Percentiles rank a stretch among this genome's conserved stretches.
phyloP scores from a whole-genome alignment of 495 filamentous ascomycete genomes.

The Glonium stellatum region DNA sequence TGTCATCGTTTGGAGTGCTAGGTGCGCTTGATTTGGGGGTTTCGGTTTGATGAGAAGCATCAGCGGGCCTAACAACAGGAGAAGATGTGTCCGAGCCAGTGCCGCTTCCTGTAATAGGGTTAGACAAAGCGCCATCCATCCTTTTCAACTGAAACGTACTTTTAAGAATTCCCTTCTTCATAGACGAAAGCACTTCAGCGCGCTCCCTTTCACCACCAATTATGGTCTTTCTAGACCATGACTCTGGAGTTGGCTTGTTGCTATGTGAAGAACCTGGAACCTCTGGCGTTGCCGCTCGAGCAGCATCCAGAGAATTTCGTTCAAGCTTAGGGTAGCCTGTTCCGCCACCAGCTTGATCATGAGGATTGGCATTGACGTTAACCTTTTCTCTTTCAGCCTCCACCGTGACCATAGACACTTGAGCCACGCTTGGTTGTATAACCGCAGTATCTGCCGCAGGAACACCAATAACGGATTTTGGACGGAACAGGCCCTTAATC shows the following conservation, averaged over 20 bases:
- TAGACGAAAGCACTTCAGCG: constrained; percentile 79
- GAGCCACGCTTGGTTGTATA: constrained; percentile 62
- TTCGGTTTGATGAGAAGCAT: constrained; percentile 59
- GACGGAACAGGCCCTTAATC: constrained; percentile 88
- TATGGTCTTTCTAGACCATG: constrained; percentile 69
- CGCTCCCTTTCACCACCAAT: constrained; percentile 85
- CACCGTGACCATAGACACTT: constrained; percentile 90
- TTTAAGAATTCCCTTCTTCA: constrained; percentile 92
- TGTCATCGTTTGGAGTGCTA: constrained; percentile 72
- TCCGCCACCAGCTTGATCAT: constrained; percentile 61
- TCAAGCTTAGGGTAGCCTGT: constrained; percentile 90
- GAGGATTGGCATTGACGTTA: constrained; percentile 66
- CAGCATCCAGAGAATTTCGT: constrained; percentile 63
- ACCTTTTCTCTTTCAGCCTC: constrained; percentile 71
- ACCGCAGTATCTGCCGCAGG: constrained; percentile 58
- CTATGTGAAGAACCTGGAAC: constrained; percentile 46
- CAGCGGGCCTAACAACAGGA: constrained; percentile 53
- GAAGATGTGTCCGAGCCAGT: constrained; percentile 62
- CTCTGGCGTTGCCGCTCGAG: constrained; percentile 35
- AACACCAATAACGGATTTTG: constrained; percentile 81
- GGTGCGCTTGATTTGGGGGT: constrained; percentile 77
- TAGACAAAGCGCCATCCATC: constrained; percentile 5
- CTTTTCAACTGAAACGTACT: constrained; percentile 50
- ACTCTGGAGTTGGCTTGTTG: constrained; percentile 42
- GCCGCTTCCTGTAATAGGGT: constrained; percentile 42